Evolutionary conservation across 352 stramenopile genomes (phyloP), one percentile per base, ranked within the genome.

Genomic region (Achlya hypogyna): DNA sequence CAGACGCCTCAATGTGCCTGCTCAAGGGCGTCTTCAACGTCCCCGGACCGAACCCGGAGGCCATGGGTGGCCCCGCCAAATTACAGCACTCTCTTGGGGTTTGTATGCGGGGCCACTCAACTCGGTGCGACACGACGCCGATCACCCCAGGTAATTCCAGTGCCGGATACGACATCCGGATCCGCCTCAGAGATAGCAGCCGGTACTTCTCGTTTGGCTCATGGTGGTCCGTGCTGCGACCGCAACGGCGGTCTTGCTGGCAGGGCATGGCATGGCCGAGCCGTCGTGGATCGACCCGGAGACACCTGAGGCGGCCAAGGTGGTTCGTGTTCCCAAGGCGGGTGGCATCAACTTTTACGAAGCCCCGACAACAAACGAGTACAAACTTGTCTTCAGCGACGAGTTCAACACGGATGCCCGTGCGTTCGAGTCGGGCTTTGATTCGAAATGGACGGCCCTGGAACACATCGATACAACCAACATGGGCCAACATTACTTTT

Each of bases 401-500:
- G 96, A 99, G 75, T 99, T 99, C 77, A 93, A 99, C 71, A 78
- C 84, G 74, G 88, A 89, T 16, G 91, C 87, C 64, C 88, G 96
- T 59, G 85, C 73, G 47, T 99, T 99, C 73, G 78, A 92, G 62
- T 86, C 98, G 32, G 96, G 96, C 34, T 87, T 89, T 60, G 96
- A 99, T 77, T 79, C 82, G 34, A 91, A 91, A 66, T 99, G 96
- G 96, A 99, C 95, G 22, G 93, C 96, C 5, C 76, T 98, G 52
- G 78, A 99, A 74, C 96, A 98, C 60, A 96, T 95, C 68, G 96
- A 98, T 67, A 92, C 85, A 62, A 90, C 86, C 40, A 97, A 97
- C 71, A 94, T 95, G 71, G 96, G 93, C 0, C 88, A 98, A 73
- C 96, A 99, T 73, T 98, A 96, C 78, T 99, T 99, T 73, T 84